These are phyloP conservation scores for Aegilops longissima DNA, from an alignment of 176 grass and related monocot species.

Conservation along the genomic window DNA sequence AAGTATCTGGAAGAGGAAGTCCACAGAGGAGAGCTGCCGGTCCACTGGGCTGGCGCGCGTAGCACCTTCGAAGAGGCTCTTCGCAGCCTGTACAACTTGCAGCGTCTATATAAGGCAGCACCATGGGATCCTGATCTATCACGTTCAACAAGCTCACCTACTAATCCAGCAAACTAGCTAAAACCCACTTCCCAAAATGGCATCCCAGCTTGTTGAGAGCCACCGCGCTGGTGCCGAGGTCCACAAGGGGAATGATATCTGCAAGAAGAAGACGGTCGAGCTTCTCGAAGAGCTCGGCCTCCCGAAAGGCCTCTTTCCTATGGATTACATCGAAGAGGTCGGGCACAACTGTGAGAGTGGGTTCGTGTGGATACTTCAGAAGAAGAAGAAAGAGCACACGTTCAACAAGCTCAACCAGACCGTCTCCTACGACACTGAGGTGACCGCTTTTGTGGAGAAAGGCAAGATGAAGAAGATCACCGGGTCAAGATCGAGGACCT, in stretches of 20 bases:
- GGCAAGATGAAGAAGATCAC: slow-evolving; percentile 6
- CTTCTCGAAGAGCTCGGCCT: slow-evolving; percentile 10
- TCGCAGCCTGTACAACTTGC: neutral
- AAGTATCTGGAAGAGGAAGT: neutral
- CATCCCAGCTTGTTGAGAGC: neutral
- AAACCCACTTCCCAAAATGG: neutral
- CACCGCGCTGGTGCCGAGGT: neutral
- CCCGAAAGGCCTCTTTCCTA: slow-evolving; percentile 9
- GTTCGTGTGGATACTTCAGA: neutral
- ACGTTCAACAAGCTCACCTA: neutral
- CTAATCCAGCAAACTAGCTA: neutral
- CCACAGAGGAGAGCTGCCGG: neutral
- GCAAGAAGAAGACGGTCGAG: neutral
- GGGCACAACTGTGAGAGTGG: neutral
- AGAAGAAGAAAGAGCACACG: slow-evolving; percentile 23
- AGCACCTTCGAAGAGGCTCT: too few relatives aligned
- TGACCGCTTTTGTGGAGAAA: neutral
- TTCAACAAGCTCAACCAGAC: slow-evolving; percentile 38
- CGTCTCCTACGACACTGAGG: neutral
- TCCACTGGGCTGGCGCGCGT: too few relatives aligned
- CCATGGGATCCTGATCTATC: neutral
- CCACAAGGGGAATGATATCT: neutral
- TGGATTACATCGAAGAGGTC: slow-evolving; percentile 19
- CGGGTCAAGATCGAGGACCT: slow-evolving; percentile 19
- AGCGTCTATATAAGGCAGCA: neutral